phyloP scores from a whole-genome alignment of 768 basidiomycete species.

The Chalciporus chontae region DNA sequence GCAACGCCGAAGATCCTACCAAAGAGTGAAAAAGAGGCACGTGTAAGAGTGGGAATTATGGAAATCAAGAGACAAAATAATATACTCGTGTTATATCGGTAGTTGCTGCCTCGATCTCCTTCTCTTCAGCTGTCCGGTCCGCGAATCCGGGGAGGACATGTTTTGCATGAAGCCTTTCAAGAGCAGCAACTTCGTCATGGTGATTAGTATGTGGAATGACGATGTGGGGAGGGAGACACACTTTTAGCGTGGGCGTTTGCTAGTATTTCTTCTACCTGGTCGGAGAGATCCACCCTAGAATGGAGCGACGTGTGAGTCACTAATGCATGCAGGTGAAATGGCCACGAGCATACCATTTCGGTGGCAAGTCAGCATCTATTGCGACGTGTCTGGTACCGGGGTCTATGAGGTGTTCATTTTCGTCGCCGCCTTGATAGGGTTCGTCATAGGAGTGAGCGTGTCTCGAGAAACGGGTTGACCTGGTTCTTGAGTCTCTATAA shows the following conservation, averaged over 20 bases:
- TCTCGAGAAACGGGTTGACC: conserved; percentile 39
- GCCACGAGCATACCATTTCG: conserved; percentile 64
- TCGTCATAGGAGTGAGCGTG: conserved; percentile 44
- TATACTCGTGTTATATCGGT: conserved; percentile 83
- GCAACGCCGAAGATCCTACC: conserved; percentile 41
- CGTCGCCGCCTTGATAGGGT: conserved; percentile 43
- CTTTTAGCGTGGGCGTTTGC: conserved; percentile 70
- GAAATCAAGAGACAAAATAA: conserved; percentile 14
- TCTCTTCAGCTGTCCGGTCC: conserved; percentile 91
- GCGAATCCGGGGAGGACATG: conserved; percentile 95
- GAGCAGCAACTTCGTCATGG: conserved; percentile 59
- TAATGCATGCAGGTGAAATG: conserved; percentile 1
- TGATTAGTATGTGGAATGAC: conserved; percentile 13
- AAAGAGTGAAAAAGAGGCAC: conserved; percentile 7
- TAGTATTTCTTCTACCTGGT: conserved; percentile 83
- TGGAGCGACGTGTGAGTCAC: conserved; percentile 16
- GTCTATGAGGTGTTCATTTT: conserved; percentile 64
- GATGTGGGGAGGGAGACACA: conserved; percentile 37
- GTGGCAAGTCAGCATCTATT: conserved; percentile 65
- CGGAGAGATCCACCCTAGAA: conserved; percentile 85
- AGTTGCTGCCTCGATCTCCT: conserved; percentile 86
- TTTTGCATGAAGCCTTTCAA: conserved; percentile 95
- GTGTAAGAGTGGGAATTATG: conserved; percentile 5
- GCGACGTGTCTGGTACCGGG: conserved; percentile 41
- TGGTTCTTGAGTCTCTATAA: conserved; percentile 75